Conservation (phyloP, 1,284 basidiomycete genomes). For the Austroboletus niveus region DNA sequence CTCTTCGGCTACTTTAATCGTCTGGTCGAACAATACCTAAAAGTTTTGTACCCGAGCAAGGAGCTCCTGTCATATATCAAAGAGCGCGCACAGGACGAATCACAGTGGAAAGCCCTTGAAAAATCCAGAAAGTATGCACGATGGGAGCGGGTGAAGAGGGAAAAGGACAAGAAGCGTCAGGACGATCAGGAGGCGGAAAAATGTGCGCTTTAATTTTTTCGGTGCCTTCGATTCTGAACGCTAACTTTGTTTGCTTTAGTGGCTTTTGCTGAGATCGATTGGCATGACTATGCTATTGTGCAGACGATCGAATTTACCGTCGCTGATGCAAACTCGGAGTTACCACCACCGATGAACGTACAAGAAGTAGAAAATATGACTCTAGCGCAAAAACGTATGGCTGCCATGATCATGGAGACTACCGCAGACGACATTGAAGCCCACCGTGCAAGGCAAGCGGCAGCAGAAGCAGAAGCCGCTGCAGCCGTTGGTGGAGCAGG, state of each 20-base stretch:
- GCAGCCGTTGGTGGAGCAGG: constrained; percentile 64
- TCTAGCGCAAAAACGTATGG: constrained; percentile 96
- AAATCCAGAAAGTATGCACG: constrained; percentile 78
- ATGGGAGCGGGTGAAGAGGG: constrained; percentile 84
- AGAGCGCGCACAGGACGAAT: constrained; percentile 56
- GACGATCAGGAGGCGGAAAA: constrained; percentile 89
- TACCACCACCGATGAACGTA: constrained; percentile 93
- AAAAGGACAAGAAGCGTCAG: constrained; percentile 82
- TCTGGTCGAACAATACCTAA: constrained; percentile 94
- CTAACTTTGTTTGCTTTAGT: constrained; percentile 41
- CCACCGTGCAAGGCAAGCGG: constrained; percentile 73
- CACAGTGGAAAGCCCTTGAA: constrained; percentile 78
- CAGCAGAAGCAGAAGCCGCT: constrained; percentile 74
- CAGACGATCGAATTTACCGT: constrained; percentile 98
- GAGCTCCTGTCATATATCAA: constrained; percentile 73
- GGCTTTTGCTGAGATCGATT: constrained; percentile 96
- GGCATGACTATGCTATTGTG: constrained; percentile 99
- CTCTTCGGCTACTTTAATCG: constrained; percentile 97
- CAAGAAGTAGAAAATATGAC: constrained; percentile 97
- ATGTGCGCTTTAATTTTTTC: constrained; percentile 46
- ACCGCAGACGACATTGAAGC: constrained; percentile 83
- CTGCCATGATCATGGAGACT: constrained; percentile 96
- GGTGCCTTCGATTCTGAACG: constrained; percentile 3
- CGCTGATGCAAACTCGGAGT: constrained; percentile 85
- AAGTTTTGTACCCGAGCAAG: constrained; percentile 82